Evolutionary conservation across 2,329 filamentous ascomycete species (phyloP), one percentile per base, ranked within the genome.

Genomic region (Rutstroemia sp.): DNA sequence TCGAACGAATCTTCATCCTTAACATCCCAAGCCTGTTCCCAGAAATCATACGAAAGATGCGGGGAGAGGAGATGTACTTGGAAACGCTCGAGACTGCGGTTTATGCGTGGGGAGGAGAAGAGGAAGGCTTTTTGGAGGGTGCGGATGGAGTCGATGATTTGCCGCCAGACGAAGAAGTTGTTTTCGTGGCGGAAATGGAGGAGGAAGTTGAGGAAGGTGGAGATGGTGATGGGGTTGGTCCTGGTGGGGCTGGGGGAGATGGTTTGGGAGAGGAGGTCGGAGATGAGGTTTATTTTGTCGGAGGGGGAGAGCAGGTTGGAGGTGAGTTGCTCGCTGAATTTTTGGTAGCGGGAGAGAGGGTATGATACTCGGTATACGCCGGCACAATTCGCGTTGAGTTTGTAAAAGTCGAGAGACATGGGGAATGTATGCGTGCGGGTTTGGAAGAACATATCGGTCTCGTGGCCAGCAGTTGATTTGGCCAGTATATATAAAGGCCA

Each of bases 321-420:
- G n/a, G n/a, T 68, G 10, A 34, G 10, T 3, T 34, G 30, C 5
- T 27, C 4, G 30, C 83, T 83, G 17, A 88, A 77, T 72, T 86
- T 86, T 60, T 77, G 72, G 38, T 87, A 74, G 38, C 84, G 78
- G 64, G 83, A 78, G 2, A 82, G 78, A 9, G 77, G 75, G 71
- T 88, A 88, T 1, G 79, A 82, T 2, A 84, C 87, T 52, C 84
- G 78, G 73, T 86, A 88, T 58, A 87, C 77, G 51, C 81, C 82
- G 42, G 81, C 82, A 68, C 88, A 84, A 63, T 87, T 82, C 8
- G 83, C 82, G 65, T 88, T 88, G 57, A 88, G 73, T 73, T 88
- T 88, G 77, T 79, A 88, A 71, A 87, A 87, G 62, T 86, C 80
- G 48, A 82, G 70, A 30, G 25, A 17, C 16, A 30, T 17, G 4